A percentile compares a stretch with the other conserved stretches of the same genome.
Conservation (phyloP, 1,139 yeast species). For the Ogataea hybrid region DNA sequence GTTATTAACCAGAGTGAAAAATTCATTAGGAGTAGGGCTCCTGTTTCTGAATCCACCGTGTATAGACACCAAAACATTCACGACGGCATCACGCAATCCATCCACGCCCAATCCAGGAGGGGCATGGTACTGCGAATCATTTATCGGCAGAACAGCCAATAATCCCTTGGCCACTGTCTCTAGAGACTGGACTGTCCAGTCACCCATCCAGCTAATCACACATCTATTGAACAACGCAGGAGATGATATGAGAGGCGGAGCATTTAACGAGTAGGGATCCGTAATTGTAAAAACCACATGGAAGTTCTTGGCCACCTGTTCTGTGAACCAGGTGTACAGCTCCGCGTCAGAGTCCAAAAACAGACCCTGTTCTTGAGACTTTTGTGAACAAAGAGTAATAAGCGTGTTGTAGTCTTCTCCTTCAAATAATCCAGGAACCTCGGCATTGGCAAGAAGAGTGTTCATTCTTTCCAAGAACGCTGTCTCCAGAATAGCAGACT, state of each 20-base stretch:
- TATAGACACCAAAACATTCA: constrained; percentile 46
- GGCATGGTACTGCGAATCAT: constrained; percentile 39
- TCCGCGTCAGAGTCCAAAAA: constrained; percentile 72
- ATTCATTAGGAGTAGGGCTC: constrained; percentile 49
- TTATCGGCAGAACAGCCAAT: constrained; percentile 46
- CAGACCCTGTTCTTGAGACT: constrained; percentile 59
- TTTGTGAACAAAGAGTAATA: constrained; percentile 57
- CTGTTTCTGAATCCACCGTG: constrained; percentile 34
- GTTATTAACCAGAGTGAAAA: constrained; percentile 48
- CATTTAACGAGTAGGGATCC: constrained; percentile 41
- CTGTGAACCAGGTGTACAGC: constrained; percentile 69
- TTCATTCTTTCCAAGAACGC: constrained; percentile 91
- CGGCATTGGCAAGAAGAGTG: constrained; percentile 86
- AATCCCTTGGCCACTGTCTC: constrained; percentile 46
- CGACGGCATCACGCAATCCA: constrained; percentile 44
- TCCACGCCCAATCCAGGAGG: constrained; percentile 30
- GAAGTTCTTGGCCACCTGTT: constrained; percentile 64
- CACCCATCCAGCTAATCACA: constrained; percentile 87
- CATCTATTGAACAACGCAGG: constrained; percentile 94
- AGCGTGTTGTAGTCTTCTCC: constrained; percentile 64
- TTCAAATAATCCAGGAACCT: constrained; percentile 85
- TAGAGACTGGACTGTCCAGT: constrained; percentile 61
- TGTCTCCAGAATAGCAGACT: constrained; percentile 71
- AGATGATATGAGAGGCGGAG: constrained; percentile 55
- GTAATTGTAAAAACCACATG: constrained; percentile 83